Evolutionary conservation across 352 stramenopile genomes (phyloP).

Genomic region (Pythium dissimile): DNA sequence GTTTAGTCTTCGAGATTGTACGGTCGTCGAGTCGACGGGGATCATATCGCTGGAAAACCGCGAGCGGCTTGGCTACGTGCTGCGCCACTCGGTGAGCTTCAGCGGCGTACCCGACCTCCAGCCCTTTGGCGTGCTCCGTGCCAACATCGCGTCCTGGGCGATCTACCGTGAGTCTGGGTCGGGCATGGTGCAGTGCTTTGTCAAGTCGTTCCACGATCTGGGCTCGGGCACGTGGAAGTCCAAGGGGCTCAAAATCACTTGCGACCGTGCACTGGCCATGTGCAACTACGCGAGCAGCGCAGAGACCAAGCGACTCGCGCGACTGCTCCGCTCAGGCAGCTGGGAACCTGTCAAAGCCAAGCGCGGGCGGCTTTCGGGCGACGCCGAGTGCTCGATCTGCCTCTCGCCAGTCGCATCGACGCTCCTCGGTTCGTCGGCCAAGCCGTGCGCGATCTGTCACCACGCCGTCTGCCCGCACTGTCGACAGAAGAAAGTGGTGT

Average conservation of each 20-base stretch:
- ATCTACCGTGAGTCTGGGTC: slow-evolving; percentile 16
- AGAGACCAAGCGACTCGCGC: slow-evolving; percentile 11
- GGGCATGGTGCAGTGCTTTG: slow-evolving; percentile 21
- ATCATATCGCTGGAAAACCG: neutral
- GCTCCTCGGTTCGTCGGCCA: slow-evolving; percentile 6
- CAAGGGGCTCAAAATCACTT: slow-evolving; percentile 1
- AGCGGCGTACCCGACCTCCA: slow-evolving; percentile 1
- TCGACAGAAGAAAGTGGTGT: slow-evolving; percentile 11
- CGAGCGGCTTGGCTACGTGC: slow-evolving; percentile 17
- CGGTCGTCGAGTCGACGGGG: slow-evolving; percentile 10
- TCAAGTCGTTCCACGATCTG: slow-evolving; percentile 23
- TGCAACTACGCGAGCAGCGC: slow-evolving; percentile 3
- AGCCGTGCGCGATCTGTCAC: slow-evolving; percentile 5
- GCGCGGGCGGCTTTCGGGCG: neutral
- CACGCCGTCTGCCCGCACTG: slow-evolving; percentile 12
- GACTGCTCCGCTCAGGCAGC: neutral
- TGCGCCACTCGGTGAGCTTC: slow-evolving; percentile 17
- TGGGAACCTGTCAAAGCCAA: neutral
- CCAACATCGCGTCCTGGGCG: slow-evolving; percentile 12
- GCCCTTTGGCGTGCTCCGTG: slow-evolving; percentile 6
- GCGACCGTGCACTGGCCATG: slow-evolving; percentile 7
- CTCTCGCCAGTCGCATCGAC: neutral
- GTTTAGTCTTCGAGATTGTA: slow-evolving; percentile 11
- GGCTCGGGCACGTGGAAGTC: slow-evolving; percentile 4
- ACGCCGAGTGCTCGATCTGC: slow-evolving; percentile 16